Conservation (phyloP, 2,329 filamentous ascomycete species). For the Emydomyces testavorans region DNA sequence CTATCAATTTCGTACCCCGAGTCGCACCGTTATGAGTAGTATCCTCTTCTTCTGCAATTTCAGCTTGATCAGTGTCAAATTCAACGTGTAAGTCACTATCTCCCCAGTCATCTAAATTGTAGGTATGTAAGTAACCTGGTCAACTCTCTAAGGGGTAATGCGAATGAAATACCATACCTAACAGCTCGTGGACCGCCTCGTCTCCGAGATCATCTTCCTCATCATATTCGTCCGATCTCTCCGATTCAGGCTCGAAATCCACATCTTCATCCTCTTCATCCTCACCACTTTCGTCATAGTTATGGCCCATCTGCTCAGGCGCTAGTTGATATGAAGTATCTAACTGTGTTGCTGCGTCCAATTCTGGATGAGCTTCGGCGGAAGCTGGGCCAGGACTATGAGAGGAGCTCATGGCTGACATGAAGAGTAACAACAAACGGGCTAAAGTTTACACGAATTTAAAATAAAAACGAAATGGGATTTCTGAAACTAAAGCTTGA, state of each 20-base stretch:
- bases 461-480: neutral
- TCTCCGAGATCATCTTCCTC: slow-evolving; percentile 29
- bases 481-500: neutral
- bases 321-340: slow-evolving; percentile 27
- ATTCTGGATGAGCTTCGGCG: neutral
- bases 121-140: neutral
- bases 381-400: neutral
- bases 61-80: slow-evolving; percentile 19
- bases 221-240: neutral
- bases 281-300: slow-evolving; percentile 25
- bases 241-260: slow-evolving; percentile 35
- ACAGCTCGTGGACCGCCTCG: slow-evolving; percentile 19
- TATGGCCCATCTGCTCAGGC: slow-evolving; percentile 26
- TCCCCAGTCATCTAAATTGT: slow-evolving; percentile 14
- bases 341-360: neutral
- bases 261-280: slow-evolving; percentile 41
- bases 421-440: no score
- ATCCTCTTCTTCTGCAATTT: slow-evolving; percentile 14
- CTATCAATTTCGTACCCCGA: slow-evolving; percentile 18
- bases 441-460: no score
- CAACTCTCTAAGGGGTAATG: neutral
- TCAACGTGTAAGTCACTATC: slow-evolving; percentile 23
- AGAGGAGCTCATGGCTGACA: slow-evolving; percentile 6
- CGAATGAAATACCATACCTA: slow-evolving; percentile 14
- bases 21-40: slow-evolving; percentile 14